Conservation (phyloP, 441 rosid genomes). For the Biscutella laevigata region DNA sequence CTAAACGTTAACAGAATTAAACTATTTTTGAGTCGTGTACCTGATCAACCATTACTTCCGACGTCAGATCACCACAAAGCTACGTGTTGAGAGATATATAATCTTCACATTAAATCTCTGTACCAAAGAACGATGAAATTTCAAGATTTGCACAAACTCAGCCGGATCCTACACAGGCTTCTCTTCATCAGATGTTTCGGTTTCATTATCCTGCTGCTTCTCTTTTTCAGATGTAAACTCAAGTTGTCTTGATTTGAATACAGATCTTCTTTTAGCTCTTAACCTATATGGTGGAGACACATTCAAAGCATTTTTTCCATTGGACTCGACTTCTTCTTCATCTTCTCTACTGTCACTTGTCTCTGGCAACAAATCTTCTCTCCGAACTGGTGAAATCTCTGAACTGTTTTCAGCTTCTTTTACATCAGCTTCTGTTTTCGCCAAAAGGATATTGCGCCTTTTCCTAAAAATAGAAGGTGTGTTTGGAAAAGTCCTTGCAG, state of each 20-base stretch:
- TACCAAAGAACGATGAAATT: too few species aligned
- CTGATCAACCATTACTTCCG: too few species aligned
- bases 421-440: slow-evolving; percentile 20
- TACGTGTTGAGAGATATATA: too few species aligned
- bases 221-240: slow-evolving; percentile 53
- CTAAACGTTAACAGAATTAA: not conserved
- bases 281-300: slow-evolving; percentile 81
- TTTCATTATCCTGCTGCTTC: slow-evolving; percentile 31
- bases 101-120: too few species aligned
- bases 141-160: too few species aligned
- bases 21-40: not conserved
- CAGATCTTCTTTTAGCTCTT: slow-evolving; percentile 68
- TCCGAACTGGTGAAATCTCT: slow-evolving; percentile 22
- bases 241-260: slow-evolving; percentile 82
- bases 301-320: slow-evolving; percentile 40
- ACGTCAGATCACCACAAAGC: too few species aligned
- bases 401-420: slow-evolving; percentile 26
- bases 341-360: slow-evolving; percentile 28
- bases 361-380: slow-evolving; percentile 19
- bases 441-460: slow-evolving; percentile 36
- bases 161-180: slow-evolving; percentile 16
- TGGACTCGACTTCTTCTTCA: slow-evolving; percentile 18
- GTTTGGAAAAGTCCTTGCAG: slow-evolving; percentile 71
- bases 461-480: slow-evolving; percentile 87
- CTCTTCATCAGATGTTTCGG: slow-evolving; percentile 24